Conservation (phyloP, 2,329 filamentous ascomycete genomes). For the Bipolaris gigantea region DNA sequence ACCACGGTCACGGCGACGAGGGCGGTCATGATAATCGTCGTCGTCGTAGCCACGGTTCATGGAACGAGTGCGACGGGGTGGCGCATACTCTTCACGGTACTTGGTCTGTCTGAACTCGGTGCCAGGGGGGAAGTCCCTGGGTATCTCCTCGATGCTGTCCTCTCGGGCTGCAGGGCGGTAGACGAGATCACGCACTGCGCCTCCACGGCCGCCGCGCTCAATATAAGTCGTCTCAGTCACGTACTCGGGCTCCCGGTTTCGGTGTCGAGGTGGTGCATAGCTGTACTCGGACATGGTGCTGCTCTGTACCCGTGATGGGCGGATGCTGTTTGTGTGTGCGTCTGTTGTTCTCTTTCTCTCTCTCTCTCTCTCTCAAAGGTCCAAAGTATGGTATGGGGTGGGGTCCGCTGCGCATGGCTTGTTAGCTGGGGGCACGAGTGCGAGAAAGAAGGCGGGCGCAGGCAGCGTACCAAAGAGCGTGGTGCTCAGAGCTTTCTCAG, state of each 20-base stretch:
- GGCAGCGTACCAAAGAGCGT: slow-evolving; percentile 26
- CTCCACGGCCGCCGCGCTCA: slow-evolving; percentile 51
- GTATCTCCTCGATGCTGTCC: slow-evolving; percentile 83
- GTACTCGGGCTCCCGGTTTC: slow-evolving; percentile 55
- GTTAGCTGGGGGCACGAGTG: slow-evolving; percentile 19
- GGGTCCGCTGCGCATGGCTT: slow-evolving; percentile 19
- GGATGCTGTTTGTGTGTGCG: background rate
- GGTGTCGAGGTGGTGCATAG: slow-evolving; percentile 53
- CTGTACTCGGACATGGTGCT: slow-evolving; percentile 54
- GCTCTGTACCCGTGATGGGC: slow-evolving; percentile 17
- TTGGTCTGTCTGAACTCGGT: slow-evolving; percentile 50
- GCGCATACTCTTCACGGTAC: slow-evolving; percentile 53
- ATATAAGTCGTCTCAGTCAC: slow-evolving; percentile 56
- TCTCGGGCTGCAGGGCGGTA: slow-evolving; percentile 59
- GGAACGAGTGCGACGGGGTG: slow-evolving; percentile 65
- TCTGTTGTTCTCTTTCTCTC: background rate
- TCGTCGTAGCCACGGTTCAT: slow-evolving; percentile 64
- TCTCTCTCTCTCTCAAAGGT: slow-evolving; percentile 15
- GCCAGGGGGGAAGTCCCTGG: slow-evolving; percentile 77
- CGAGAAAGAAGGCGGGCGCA: background rate
- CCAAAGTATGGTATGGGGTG: slow-evolving; percentile 6
- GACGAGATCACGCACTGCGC: slow-evolving; percentile 52
- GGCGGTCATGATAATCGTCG: slow-evolving; percentile 43
- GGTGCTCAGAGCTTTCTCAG: slow-evolving; percentile 8
- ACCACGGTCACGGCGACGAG: slow-evolving; percentile 46